Conservation (phyloP, 129 eudicot genomes). For the Smallanthus sonchifolius region DNA sequence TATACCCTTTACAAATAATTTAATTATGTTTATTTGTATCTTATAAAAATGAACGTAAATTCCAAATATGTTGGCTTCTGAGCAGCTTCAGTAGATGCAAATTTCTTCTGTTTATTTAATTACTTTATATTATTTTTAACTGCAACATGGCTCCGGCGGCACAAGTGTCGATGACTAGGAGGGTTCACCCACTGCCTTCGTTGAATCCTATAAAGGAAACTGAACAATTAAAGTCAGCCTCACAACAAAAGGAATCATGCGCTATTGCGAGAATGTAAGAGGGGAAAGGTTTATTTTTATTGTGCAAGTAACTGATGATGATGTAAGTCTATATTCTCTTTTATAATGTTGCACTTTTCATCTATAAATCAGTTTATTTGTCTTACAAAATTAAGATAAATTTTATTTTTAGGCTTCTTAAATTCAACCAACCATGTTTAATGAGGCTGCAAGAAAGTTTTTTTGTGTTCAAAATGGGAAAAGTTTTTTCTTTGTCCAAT, state of each 20-base stretch:
- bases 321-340: conserved; percentile 41
- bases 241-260: conserved; percentile 73
- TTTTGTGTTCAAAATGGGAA: conserved; percentile 75
- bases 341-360: not conserved
- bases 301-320: conserved; percentile 91
- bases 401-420: conserved; percentile 65
- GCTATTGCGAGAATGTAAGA: conserved; percentile 59
- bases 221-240: conserved; percentile 89
- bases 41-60: not conserved
- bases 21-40: not conserved
- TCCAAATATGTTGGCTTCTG: not conserved
- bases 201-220: conserved; percentile 92
- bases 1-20: not conserved
- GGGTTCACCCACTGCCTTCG: conserved; percentile 83
- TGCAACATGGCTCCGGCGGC: conserved; percentile 81
- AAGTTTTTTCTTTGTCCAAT: conserved; percentile 31
- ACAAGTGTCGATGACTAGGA: conserved; percentile 76
- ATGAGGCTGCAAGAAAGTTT: conserved; percentile 84
- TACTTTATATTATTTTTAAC: not conserved
- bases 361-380: not conserved
- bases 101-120: not conserved
- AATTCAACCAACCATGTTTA: conserved; percentile 96
- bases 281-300: conserved; percentile 95
- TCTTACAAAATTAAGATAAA: not conserved
- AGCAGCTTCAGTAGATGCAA: not conserved